These are phyloP conservation scores for Ophiostoma himal-ulmi DNA, from an alignment of 2,329 filamentous ascomycete genomes.

Conservation along the genomic window DNA sequence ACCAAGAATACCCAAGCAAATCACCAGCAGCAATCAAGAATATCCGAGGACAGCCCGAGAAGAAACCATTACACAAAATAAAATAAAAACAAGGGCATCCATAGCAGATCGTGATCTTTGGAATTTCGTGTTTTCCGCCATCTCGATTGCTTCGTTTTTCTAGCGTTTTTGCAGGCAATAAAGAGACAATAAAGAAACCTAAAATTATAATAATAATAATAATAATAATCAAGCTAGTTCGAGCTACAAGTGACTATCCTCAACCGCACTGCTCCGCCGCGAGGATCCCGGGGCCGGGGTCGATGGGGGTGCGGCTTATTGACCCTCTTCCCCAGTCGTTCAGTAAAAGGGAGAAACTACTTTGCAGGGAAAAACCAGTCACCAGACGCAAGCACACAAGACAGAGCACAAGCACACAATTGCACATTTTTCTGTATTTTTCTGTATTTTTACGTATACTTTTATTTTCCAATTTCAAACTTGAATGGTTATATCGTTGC, in stretches of 20 bases:
- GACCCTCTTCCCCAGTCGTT: neutral
- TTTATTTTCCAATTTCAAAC: neutral
- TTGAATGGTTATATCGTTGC: neutral
- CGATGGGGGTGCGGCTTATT: neutral
- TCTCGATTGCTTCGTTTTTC: neutral
- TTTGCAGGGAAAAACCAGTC: neutral
- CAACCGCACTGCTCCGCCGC: neutral
- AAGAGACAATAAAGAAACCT: neutral
- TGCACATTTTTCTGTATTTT: neutral
- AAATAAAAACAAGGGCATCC: neutral
- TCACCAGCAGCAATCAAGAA: too few relatives aligned
- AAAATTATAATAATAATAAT: neutral
- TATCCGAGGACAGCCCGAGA: too few relatives aligned
- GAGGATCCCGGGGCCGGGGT: neutral
- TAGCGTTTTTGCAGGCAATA: neutral
- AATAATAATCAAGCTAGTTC: neutral
- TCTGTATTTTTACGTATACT: neutral
- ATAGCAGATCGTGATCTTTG: neutral
- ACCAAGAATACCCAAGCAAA: too few relatives aligned
- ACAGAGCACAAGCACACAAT: neutral
- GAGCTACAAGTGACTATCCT: neutral
- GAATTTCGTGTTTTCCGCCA: neutral
- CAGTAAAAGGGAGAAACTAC: neutral
- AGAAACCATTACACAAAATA: too few relatives aligned
- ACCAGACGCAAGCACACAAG: constrained; percentile 7